Percentiles rank a stretch among this genome's conserved stretches.
Conservation (phyloP, 768 basidiomycete genomes). For the Xerocomellus amylosporus region DNA sequence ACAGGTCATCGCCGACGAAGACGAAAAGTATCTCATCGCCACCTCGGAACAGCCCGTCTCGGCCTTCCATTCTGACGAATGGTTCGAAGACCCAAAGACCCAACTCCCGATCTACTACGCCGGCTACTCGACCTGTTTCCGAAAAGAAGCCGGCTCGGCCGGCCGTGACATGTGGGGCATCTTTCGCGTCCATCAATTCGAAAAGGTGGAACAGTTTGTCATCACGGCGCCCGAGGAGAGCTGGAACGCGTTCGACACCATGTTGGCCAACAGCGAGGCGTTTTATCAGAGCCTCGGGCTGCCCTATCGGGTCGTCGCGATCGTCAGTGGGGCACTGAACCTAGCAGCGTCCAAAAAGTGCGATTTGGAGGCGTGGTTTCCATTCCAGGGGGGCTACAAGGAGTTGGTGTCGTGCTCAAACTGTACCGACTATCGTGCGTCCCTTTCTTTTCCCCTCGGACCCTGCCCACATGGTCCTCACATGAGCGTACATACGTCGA, state of each 20-base stretch:
- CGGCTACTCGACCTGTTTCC: constrained; percentile 94
- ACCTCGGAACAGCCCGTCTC: constrained; percentile 99
- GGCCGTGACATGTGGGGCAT: constrained; percentile 99
- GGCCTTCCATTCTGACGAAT: constrained; percentile 91
- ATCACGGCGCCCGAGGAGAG: constrained; percentile 93
- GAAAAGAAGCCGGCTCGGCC: constrained; percentile 96
- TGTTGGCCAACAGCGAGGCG: constrained; percentile 86
- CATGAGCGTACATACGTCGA: neutral
- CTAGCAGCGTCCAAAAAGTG: constrained; percentile 96
- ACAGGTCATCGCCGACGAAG: constrained; percentile 82
- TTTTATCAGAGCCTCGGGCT: constrained; percentile 96
- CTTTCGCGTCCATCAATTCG: constrained; percentile 99
- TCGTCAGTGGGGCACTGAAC: constrained; percentile 96
- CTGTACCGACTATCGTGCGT: constrained; percentile 98
- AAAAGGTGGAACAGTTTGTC: constrained; percentile 97
- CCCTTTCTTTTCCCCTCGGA: neutral
- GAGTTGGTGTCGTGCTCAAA: constrained; percentile 98
- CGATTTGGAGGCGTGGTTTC: constrained; percentile 99
- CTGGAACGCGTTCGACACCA: constrained; percentile 89
- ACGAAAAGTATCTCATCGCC: constrained; percentile 98
- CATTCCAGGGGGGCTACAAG: constrained; percentile 94
- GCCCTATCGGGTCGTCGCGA: constrained; percentile 89
- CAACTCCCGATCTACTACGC: constrained; percentile 93
- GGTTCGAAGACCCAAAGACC: constrained; percentile 90
- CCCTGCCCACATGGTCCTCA: neutral